Percentiles rank a stretch among this genome's conserved stretches.
Conservation (phyloP, 768 basidiomycete genomes). For the Tulasnella sp. region DNA sequence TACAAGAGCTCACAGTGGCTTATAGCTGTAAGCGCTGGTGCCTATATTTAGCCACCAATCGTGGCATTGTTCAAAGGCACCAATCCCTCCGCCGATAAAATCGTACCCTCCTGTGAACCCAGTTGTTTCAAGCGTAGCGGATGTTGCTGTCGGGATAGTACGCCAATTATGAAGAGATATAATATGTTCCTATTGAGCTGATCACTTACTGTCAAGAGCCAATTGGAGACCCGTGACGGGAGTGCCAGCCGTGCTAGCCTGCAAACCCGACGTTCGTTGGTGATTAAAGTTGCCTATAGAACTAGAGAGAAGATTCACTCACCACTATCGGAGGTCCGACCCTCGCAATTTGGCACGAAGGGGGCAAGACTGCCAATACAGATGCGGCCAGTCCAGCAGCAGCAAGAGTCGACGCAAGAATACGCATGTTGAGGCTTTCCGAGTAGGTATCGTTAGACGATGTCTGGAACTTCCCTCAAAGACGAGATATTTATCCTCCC, state of each 20-base stretch:
- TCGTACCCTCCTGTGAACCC: no score
- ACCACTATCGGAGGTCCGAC: conserved; percentile 14
- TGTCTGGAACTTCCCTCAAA: not conserved
- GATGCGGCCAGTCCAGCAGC: not conserved
- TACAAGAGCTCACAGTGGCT: no score
- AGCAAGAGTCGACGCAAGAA: not conserved
- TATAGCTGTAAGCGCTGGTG: no score
- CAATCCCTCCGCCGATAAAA: conserved; percentile 9
- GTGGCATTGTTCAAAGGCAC: conserved; percentile 17
- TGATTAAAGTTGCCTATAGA: no score
- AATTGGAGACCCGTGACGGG: no score
- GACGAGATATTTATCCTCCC: not conserved
- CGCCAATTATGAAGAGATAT: no score
- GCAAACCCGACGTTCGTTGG: no score
- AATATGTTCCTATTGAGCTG: no score
- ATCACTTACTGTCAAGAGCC: no score
- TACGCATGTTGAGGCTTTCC: not conserved
- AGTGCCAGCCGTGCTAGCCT: no score
- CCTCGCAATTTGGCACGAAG: not conserved
- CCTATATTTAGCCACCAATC: conserved; percentile 6
- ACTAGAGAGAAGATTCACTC: not conserved
- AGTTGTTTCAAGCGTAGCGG: no score
- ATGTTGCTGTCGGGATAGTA: no score
- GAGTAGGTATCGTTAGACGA: not conserved
- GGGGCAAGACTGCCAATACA: not conserved